Conservation (phyloP, 345 rosid species). For the Lepidium africanum region DNA sequence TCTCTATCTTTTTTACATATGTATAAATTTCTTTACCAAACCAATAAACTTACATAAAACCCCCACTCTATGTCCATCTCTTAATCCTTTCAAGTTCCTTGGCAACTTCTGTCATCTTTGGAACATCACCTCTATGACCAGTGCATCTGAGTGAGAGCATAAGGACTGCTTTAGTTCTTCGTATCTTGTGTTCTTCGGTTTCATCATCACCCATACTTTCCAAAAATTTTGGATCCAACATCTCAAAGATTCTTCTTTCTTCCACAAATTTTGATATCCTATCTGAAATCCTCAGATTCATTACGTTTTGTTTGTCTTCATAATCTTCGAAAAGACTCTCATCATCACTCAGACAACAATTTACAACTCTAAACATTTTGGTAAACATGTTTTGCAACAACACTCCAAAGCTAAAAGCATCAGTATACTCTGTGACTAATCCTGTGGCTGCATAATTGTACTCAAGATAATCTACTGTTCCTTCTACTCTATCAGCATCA, state of each 20-base stretch:
- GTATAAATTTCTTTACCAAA: no score
- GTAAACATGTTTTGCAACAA: slow-evolving; percentile 20
- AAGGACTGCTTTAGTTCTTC: background rate
- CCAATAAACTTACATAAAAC: no score
- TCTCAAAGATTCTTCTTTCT: slow-evolving; percentile 14
- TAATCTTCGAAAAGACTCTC: slow-evolving; percentile 13
- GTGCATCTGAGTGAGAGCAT: slow-evolving; percentile 22
- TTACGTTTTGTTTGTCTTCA: background rate
- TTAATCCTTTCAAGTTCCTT: slow-evolving; percentile 18
- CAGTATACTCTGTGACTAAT: slow-evolving; percentile 11
- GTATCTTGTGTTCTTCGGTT: background rate
- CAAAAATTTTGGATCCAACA: slow-evolving; percentile 2
- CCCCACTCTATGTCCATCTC: background rate
- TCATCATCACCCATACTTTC: background rate
- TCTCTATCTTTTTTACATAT: no score
- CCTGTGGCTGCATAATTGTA: slow-evolving; percentile 4
- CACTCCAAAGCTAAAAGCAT: slow-evolving; percentile 24
- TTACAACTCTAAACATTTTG: background rate
- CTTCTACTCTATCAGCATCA: slow-evolving; percentile 24
- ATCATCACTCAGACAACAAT: slow-evolving; percentile 9
- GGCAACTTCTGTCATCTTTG: slow-evolving; percentile 25
- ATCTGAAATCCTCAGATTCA: slow-evolving; percentile 21
- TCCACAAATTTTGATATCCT: slow-evolving; percentile 7
- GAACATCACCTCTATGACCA: slow-evolving; percentile 27
- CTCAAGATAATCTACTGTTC: slow-evolving; percentile 10